These are phyloP conservation scores for Guyanaporus albipodus DNA, from an alignment of 768 basidiomycete species.

Conservation along the genomic window DNA sequence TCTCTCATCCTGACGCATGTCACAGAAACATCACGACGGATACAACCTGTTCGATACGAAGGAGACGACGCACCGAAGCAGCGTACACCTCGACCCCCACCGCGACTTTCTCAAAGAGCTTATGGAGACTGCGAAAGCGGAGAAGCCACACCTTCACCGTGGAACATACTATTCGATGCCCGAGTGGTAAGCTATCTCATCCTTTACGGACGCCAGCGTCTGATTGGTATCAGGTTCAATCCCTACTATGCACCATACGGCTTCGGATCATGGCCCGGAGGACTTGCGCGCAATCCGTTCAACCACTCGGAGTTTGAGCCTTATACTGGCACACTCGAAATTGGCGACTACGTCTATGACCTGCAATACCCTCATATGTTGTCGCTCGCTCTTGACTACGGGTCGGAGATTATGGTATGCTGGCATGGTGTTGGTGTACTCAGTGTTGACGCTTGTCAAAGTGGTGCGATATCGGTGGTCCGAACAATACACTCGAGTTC, in stretches of 20 bases:
- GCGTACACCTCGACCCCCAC: slow-evolving; percentile 45
- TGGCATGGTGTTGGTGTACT: not conserved
- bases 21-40: slow-evolving; percentile 61
- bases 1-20: not conserved
- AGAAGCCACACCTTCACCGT: slow-evolving; percentile 49
- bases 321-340: slow-evolving; percentile 49
- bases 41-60: slow-evolving; percentile 54
- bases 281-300: slow-evolving; percentile 49
- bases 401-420: slow-evolving; percentile 52
- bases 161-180: slow-evolving; percentile 58
- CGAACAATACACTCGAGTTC: slow-evolving; percentile 43
- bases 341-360: slow-evolving; percentile 49
- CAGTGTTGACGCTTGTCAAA: slow-evolving; percentile 17
- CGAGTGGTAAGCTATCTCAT: slow-evolving; percentile 39
- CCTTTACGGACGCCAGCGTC: not conserved
- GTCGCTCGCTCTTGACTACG: slow-evolving; percentile 44
- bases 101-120: slow-evolving; percentile 51
- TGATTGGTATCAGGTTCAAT: slow-evolving; percentile 41
- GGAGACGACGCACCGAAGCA: slow-evolving; percentile 48
- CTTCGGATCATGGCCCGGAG: slow-evolving; percentile 49
- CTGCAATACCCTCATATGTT: slow-evolving; percentile 50
- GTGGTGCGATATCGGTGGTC: slow-evolving; percentile 59
- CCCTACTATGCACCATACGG: slow-evolving; percentile 52
- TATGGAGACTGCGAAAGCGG: slow-evolving; percentile 43
- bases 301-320: slow-evolving; percentile 46